A percentile compares a stretch with the other conserved stretches of the same genome.
Evolutionary conservation across 106 monocot genomes (phyloP).

Genomic region (Dendrobium nobile): DNA sequence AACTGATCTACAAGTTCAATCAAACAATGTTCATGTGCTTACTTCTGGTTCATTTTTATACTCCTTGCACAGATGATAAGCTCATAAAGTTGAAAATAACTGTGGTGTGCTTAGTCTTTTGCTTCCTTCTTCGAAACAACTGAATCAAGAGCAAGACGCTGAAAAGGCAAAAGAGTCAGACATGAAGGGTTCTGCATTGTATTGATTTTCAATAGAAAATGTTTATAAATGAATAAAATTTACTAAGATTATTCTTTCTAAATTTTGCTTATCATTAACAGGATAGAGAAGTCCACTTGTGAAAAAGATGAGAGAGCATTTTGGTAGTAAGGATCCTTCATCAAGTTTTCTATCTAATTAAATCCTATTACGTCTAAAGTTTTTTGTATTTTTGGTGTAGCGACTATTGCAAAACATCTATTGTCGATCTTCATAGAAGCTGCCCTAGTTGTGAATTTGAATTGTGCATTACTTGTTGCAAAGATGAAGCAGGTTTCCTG

Average conservation of each 20-base stretch:
- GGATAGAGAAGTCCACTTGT: constrained; percentile 24
- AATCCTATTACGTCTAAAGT: not conserved
- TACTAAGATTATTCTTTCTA: not conserved
- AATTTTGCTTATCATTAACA: constrained; percentile 8
- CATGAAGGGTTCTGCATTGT: constrained; percentile 28
- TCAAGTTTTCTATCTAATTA: not conserved
- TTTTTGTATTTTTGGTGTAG: constrained; percentile 23
- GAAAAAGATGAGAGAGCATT: constrained; percentile 51
- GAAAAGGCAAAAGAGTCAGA: constrained; percentile 42
- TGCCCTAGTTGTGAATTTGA: constrained; percentile 60
- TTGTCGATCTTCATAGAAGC: constrained; percentile 56
- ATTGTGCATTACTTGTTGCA: constrained; percentile 55
- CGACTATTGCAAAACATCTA: constrained; percentile 62
- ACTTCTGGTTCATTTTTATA: not conserved
- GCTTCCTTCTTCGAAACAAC: constrained; percentile 21
- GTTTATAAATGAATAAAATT: not conserved
- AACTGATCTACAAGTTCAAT: not conserved
- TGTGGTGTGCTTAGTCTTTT: constrained; percentile 16
- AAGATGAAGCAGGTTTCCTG: not conserved
- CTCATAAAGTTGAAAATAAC: constrained; percentile 13
- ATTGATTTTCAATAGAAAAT: not conserved
- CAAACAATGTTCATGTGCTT: not conserved
- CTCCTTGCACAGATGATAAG: not conserved
- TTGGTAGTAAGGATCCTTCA: constrained; percentile 29
- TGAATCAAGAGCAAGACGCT: constrained; percentile 23